A percentile compares a stretch with the other conserved stretches of the same genome.
Conservation (phyloP, 805 yeast species). For the Metschnikowia aberdeeniae region DNA sequence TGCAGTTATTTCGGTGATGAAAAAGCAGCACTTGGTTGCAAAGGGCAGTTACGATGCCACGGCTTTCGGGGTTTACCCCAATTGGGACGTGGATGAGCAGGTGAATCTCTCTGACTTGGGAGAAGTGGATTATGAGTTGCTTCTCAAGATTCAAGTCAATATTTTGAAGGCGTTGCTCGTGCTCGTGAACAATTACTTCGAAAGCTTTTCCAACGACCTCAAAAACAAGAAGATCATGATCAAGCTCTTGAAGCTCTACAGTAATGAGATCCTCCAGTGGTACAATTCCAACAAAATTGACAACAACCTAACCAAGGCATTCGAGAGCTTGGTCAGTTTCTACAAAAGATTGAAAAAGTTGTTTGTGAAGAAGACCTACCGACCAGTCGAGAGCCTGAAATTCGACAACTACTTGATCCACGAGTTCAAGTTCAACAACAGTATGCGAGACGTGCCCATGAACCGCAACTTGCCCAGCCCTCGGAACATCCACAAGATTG, state of each 20-base stretch:
- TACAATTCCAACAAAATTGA: conserved; percentile 41
- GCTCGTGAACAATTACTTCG: conserved; percentile 67
- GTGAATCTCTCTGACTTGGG: conserved; percentile 39
- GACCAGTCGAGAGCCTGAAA: conserved; percentile 47
- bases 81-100: conserved; percentile 48
- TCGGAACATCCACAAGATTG: conserved; percentile 47
- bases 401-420: conserved; percentile 36
- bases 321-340: conserved; percentile 40
- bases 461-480: conserved; percentile 45
- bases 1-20: conserved; percentile 43
- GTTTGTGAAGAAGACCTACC: conserved; percentile 66
- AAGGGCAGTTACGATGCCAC: conserved; percentile 11
- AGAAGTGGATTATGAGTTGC: conserved; percentile 58
- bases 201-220: conserved; percentile 69
- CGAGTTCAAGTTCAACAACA: conserved; percentile 40
- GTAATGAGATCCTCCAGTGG: conserved; percentile 57
- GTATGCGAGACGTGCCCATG: conserved; percentile 44
- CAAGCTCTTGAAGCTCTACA: conserved; percentile 62
- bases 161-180: conserved; percentile 71
- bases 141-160: conserved; percentile 77
- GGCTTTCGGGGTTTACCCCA: conserved; percentile 41
- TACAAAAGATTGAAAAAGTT: conserved; percentile 65
- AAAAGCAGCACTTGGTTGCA: conserved; percentile 21
- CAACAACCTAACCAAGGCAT: conserved; percentile 28
- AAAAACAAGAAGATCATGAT: conserved; percentile 56